Evolutionary conservation across 257 asterid genomes (phyloP).

Genomic region (Solanum pennellii): DNA sequence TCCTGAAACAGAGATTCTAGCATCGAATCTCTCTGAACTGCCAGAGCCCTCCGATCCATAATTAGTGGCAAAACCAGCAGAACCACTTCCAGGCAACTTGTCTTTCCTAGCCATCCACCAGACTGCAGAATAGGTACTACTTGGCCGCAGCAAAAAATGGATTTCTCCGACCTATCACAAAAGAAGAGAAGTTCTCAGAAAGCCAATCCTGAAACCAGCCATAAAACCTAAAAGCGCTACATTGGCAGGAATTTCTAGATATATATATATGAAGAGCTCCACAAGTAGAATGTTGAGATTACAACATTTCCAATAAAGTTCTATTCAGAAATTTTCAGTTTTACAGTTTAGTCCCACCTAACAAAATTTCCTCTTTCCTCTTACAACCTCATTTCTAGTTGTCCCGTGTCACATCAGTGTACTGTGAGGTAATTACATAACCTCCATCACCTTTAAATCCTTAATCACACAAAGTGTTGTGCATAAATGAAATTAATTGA

Average conservation of each 20-base stretch:
- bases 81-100: slow-evolving; percentile 39
- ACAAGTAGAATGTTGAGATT: background rate
- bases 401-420: background rate
- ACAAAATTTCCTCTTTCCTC: background rate
- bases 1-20: slow-evolving; percentile 17
- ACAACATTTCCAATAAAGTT: background rate
- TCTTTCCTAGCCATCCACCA: slow-evolving; percentile 44
- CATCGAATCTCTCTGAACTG: slow-evolving; percentile 40
- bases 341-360: background rate
- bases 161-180: background rate
- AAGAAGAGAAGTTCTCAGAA: background rate
- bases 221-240: background rate
- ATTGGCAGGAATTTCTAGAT: background rate
- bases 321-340: background rate
- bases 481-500: background rate
- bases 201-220: background rate
- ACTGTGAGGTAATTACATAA: background rate
- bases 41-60: slow-evolving; percentile 69
- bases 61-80: slow-evolving; percentile 38
- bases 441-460: background rate
- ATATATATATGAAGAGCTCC: background rate
- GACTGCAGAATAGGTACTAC: background rate
- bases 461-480: background rate
- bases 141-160: background rate
- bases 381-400: background rate